A percentile compares a stretch with the other conserved stretches of the same genome.
These are phyloP conservation scores for Diplosphaera chodatii DNA, from an alignment of 139 green algal genomes.

Conservation along the genomic window DNA sequence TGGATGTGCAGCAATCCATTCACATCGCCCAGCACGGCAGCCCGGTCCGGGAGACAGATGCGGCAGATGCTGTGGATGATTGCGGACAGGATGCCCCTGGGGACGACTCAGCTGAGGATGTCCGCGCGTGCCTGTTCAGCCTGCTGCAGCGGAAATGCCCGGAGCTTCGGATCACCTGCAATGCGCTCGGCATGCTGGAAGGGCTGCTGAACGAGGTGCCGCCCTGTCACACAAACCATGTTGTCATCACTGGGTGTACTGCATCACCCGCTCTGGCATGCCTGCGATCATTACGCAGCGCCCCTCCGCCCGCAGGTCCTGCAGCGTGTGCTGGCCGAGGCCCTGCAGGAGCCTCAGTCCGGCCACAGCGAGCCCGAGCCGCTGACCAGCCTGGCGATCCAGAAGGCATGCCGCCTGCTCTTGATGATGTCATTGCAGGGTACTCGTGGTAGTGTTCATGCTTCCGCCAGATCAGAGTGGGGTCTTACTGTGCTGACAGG, in stretches of 20 bases:
- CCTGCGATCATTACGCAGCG: neutral
- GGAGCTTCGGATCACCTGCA: neutral
- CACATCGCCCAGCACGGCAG: no score
- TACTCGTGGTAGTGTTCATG: no score
- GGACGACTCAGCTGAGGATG: neutral
- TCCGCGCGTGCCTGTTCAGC: neutral
- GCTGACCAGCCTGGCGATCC: neutral
- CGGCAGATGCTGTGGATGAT: no score
- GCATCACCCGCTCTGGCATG: no score
- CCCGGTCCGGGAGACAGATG: no score
- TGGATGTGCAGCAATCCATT: no score
- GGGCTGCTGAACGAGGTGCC: neutral
- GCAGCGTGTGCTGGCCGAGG: neutral
- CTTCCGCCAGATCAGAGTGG: no score
- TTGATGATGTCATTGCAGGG: no score
- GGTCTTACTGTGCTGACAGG: no score
- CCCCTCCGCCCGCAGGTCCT: neutral
- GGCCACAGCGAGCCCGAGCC: neutral
- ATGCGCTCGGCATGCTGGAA: neutral
- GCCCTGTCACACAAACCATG: no score
- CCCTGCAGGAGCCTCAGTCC: neutral
- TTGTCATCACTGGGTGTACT: no score
- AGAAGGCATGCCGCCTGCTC: neutral
- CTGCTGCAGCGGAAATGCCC: neutral
- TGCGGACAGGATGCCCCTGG: no score